These are phyloP conservation scores for Ceratonia siliqua DNA, from an alignment of 306 rosid genomes.

Conservation along the genomic window DNA sequence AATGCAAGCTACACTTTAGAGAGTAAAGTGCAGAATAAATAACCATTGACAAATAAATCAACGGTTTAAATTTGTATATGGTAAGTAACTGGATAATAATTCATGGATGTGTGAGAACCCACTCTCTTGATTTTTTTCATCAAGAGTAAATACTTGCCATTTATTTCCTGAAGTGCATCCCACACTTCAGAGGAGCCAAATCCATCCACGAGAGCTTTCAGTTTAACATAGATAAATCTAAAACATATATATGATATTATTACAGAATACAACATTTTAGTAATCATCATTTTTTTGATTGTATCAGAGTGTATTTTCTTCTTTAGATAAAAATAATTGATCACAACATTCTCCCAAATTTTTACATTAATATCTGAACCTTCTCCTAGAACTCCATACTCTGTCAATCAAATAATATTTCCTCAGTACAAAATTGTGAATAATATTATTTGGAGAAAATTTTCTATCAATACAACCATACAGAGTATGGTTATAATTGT, in stretches of 20 bases:
- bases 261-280: neutral
- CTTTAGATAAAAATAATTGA: neutral
- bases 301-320: neutral
- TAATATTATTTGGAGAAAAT: neutral
- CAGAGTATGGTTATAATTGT: neutral
- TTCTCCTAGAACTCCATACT: neutral
- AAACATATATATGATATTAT: neutral
- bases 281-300: neutral
- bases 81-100: neutral
- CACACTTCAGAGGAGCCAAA: neutral
- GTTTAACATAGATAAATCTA: neutral
- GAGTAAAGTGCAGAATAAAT: neutral
- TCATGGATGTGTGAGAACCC: neutral
- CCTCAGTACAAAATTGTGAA: neutral
- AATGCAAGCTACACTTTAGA: neutral
- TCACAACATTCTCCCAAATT: conserved; percentile 4
- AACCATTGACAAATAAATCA: neutral
- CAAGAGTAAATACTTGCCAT: neutral
- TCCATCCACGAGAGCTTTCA: neutral
- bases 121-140: neutral
- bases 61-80: neutral
- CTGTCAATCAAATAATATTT: neutral
- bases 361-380: neutral
- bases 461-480: neutral
- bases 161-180: neutral